These are phyloP conservation scores for Royoungia palumana DNA, from an alignment of 768 basidiomycete genomes.

Conservation along the genomic window DNA sequence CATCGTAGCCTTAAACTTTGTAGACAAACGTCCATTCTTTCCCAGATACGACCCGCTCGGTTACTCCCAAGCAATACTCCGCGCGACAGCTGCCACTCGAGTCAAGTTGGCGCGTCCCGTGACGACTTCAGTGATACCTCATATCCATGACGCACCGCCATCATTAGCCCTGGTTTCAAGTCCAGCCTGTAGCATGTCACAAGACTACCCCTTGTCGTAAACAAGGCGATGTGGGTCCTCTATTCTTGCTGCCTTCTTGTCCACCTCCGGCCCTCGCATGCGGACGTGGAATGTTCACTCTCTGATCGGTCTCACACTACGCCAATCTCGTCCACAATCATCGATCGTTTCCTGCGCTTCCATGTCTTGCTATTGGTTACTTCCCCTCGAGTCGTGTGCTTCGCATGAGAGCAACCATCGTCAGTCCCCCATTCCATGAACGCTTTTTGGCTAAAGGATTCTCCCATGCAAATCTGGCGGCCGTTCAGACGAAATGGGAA, in stretches of 20 bases:
- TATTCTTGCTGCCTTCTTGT: conserved; percentile 1
- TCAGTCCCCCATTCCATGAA: conserved; percentile 7
- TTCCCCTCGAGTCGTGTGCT: conserved; percentile 17
- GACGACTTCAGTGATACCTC: not conserved
- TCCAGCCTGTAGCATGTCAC: no score
- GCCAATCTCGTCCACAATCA: conserved; percentile 23
- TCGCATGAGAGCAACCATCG: conserved; percentile 15
- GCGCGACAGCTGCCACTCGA: conserved; percentile 1
- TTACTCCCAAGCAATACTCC: conserved; percentile 6
- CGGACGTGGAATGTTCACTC: conserved; percentile 1
- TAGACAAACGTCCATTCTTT: not conserved
- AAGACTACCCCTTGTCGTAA: conserved; percentile 4
- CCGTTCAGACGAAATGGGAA: conserved; percentile 8
- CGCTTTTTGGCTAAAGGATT: conserved; percentile 11
- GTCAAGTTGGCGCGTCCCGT: not conserved
- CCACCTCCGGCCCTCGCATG: not conserved
- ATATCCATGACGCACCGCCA: not conserved
- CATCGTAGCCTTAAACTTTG: conserved; percentile 9
- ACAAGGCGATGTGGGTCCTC: not conserved
- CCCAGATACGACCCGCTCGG: conserved; percentile 1
- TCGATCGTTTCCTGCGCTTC: conserved; percentile 16
- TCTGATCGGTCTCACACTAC: conserved; percentile 22
- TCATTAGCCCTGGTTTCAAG: conserved; percentile 18
- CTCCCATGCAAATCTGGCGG: conserved; percentile 27
- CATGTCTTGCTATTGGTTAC: conserved; percentile 14